phyloP scores from a whole-genome alignment of 352 stramenopile species.

The Globisporangium recalcitrans region DNA sequence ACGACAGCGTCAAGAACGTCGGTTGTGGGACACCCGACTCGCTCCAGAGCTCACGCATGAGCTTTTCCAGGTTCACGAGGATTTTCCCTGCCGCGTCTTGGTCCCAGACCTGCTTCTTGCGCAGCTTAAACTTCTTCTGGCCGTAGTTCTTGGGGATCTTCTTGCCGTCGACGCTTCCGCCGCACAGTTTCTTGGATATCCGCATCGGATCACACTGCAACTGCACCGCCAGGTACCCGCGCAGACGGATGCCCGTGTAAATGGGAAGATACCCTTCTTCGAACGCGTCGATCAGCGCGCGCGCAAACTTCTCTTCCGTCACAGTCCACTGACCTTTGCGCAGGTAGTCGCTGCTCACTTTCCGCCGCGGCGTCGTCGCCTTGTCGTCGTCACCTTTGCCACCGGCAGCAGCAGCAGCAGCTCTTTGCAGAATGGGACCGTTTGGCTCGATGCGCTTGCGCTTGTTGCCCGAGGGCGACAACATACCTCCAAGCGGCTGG shows the following conservation, averaged over 20 bases:
- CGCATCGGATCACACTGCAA: slow-evolving; percentile 80
- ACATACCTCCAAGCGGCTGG: background rate
- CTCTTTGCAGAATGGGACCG: background rate
- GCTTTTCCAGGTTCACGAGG: slow-evolving; percentile 39
- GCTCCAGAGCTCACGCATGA: slow-evolving; percentile 51
- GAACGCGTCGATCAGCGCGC: slow-evolving; percentile 63
- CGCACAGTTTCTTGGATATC: slow-evolving; percentile 78
- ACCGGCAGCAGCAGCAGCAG: background rate
- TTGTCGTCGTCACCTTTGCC: slow-evolving; percentile 4
- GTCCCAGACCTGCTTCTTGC: slow-evolving; percentile 54
- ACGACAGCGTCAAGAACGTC: slow-evolving; percentile 58
- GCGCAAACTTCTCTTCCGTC: slow-evolving; percentile 56
- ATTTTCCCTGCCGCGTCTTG: slow-evolving; percentile 36
- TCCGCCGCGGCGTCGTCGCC: slow-evolving; percentile 30
- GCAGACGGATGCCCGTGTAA: slow-evolving; percentile 64
- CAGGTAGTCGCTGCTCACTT: slow-evolving; percentile 58
- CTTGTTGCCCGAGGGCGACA: slow-evolving; percentile 13
- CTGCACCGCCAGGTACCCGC: slow-evolving; percentile 70
- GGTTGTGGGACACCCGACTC: slow-evolving; percentile 48
- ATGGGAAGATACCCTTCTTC: slow-evolving; percentile 69
- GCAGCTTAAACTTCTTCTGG: slow-evolving; percentile 73
- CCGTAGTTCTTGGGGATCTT: slow-evolving; percentile 72
- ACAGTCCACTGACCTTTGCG: slow-evolving; percentile 72
- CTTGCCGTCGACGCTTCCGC: slow-evolving; percentile 61
- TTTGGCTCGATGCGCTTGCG: slow-evolving; percentile 13